Conservation (phyloP, 2,329 filamentous ascomycete species). For the Dryadomyces sulphureus region DNA sequence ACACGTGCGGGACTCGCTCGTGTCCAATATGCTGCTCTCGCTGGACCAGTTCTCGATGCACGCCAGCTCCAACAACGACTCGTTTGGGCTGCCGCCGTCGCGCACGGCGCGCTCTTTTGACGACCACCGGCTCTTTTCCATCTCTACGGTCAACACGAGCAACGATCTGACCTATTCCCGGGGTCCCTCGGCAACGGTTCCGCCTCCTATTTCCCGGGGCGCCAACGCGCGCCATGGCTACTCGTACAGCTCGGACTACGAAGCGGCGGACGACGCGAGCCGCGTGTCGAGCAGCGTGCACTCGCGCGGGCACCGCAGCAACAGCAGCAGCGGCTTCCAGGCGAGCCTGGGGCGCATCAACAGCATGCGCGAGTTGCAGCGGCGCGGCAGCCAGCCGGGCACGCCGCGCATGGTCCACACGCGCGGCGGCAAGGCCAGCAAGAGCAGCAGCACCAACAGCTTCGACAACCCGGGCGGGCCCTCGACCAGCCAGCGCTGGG, state of each 20-base stretch:
- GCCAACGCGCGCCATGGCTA: slow-evolving; percentile 28
- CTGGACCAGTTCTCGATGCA: slow-evolving; percentile 66
- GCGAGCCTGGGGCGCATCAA: slow-evolving; percentile 45
- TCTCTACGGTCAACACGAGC: slow-evolving; percentile 11
- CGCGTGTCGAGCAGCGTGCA: slow-evolving; percentile 35
- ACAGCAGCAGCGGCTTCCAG: slow-evolving; percentile 63
- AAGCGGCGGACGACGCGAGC: slow-evolving; percentile 38
- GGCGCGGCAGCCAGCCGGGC: slow-evolving; percentile 21
- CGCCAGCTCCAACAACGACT: slow-evolving; percentile 18
- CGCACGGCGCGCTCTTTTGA: slow-evolving; percentile 15
- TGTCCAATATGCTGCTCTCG: slow-evolving; percentile 89
- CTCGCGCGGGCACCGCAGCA: slow-evolving; percentile 54
- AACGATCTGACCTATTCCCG: slow-evolving; percentile 9
- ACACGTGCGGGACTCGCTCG: slow-evolving; percentile 74
- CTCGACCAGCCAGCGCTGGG: slow-evolving; percentile 44
- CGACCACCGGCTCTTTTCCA: slow-evolving; percentile 20
- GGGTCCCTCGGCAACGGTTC: background rate
- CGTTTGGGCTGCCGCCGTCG: slow-evolving; percentile 10
- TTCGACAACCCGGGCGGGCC: slow-evolving; percentile 50
- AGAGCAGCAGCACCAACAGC: slow-evolving; percentile 51
- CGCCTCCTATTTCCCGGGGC: slow-evolving; percentile 3
- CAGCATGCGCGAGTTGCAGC: slow-evolving; percentile 38
- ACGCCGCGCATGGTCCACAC: slow-evolving; percentile 33
- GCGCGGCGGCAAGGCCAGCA: slow-evolving; percentile 50
- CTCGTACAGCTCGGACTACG: slow-evolving; percentile 48